Percentiles rank a stretch among this genome's conserved stretches.
Evolutionary conservation across 768 basidiomycete species (phyloP).

Genomic region (Phlegmacium glaucopus): DNA sequence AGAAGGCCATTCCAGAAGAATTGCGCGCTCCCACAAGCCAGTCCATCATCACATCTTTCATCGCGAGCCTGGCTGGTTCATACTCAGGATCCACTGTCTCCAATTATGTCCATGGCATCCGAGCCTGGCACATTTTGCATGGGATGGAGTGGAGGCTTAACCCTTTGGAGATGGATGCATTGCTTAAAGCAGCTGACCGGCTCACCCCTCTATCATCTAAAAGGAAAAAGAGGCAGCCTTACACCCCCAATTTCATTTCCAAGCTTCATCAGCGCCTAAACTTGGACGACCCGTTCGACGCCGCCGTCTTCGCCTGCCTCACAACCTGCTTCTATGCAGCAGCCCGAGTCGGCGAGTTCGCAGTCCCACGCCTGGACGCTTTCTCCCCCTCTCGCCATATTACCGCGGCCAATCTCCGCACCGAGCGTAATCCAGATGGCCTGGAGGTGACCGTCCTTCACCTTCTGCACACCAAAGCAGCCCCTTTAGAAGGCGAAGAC

Average conservation of each 20-base stretch:
- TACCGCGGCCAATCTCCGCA: not conserved
- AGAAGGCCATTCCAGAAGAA: too few relatives aligned
- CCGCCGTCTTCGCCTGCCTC: slow-evolving; percentile 26
- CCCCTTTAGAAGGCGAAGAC: not conserved
- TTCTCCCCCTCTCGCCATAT: not conserved
- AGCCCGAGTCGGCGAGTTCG: not conserved
- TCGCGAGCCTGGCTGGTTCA: too few relatives aligned
- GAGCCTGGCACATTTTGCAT: slow-evolving; percentile 6
- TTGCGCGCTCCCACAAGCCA: too few relatives aligned
- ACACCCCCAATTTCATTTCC: slow-evolving; percentile 21
- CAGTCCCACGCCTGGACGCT: not conserved
- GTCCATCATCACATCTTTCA: too few relatives aligned
- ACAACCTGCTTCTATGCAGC: not conserved
- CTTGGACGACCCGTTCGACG: slow-evolving; percentile 22
- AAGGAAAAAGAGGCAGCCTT: slow-evolving; percentile 25
- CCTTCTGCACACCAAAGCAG: not conserved
- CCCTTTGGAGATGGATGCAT: slow-evolving; percentile 16
- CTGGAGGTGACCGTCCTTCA: not conserved
- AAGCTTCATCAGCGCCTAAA: slow-evolving; percentile 17
- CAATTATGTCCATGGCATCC: too few relatives aligned
- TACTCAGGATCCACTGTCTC: too few relatives aligned
- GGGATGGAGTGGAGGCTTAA: not conserved
- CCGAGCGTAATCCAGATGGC: not conserved
- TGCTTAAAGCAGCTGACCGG: slow-evolving; percentile 24
- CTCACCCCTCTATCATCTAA: slow-evolving; percentile 27